phyloP scores from a whole-genome alignment of 2,329 filamentous ascomycete species.

The Colletotrichum truncatum region DNA sequence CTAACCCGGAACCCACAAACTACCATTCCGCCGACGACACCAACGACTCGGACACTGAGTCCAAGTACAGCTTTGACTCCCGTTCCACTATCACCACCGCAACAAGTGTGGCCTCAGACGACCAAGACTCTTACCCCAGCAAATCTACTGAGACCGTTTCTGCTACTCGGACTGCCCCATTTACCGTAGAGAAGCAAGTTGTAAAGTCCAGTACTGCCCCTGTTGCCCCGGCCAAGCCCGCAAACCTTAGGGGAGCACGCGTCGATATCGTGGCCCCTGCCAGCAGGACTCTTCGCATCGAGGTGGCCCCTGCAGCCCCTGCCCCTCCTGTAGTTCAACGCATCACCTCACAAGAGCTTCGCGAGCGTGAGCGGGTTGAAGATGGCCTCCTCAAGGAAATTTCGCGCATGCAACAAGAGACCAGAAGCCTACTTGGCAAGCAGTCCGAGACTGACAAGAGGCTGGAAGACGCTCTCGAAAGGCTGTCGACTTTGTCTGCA shows the following conservation, averaged over 20 bases:
- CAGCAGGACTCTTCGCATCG: conserved; percentile 7
- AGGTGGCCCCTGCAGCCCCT: conserved; percentile 11
- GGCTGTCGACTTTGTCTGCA: not conserved
- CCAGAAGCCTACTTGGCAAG: conserved; percentile 19
- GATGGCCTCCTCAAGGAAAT: conserved; percentile 25
- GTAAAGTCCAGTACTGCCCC: not conserved
- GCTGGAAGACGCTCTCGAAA: conserved; percentile 22
- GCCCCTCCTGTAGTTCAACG: conserved; percentile 15
- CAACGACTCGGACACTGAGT: conserved; percentile 30
- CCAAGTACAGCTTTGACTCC: conserved; percentile 29
- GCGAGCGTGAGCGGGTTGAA: conserved; percentile 20
- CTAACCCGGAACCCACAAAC: not conserved
- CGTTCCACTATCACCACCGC: conserved; percentile 26
- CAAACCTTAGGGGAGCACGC: conserved; percentile 22
- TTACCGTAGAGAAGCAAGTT: conserved; percentile 15
- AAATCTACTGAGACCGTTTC: not conserved
- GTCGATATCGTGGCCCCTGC: conserved; percentile 19
- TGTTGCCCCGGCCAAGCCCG: conserved; percentile 19
- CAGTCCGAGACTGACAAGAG: conserved; percentile 24
- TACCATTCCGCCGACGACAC: conserved; percentile 29
- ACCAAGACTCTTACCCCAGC: not conserved
- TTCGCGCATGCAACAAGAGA: conserved; percentile 25
- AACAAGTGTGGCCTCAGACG: conserved; percentile 28
- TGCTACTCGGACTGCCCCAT: no score
- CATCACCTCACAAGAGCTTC: conserved; percentile 19